phyloP scores from a whole-genome alignment of 305 asterid species.

The Solanum hybrid region DNA sequence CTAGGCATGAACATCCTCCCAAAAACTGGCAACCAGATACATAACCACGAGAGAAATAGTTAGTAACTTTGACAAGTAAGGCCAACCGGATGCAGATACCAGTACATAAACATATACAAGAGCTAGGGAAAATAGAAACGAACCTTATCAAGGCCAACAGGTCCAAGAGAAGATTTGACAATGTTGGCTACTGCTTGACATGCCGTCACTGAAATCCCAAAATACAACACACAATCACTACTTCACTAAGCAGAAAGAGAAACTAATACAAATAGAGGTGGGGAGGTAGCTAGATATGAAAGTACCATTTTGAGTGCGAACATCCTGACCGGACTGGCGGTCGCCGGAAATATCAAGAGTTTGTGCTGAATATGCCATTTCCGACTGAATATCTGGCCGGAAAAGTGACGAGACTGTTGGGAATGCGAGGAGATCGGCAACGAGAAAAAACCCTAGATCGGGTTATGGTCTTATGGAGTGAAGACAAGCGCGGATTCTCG shows the following conservation, averaged over 20 bases:
- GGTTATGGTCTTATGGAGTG: background rate
- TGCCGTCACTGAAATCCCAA: conserved; percentile 54
- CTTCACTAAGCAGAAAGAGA: background rate
- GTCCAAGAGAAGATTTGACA: conserved; percentile 90
- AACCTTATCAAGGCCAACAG: conserved; percentile 94
- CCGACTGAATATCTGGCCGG: background rate
- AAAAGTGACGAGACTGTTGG: background rate
- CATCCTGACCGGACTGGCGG: conserved; percentile 93
- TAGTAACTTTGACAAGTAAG: background rate
- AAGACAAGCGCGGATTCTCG: background rate
- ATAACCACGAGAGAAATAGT: background rate
- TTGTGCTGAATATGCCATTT: conserved; percentile 24
- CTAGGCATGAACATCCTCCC: background rate
- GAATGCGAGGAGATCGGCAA: background rate
- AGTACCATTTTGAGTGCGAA: conserved; percentile 78
- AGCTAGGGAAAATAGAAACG: background rate
- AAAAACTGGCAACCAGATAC: background rate
- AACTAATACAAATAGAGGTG: background rate
- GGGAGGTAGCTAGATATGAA: background rate
- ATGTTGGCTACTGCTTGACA: conserved; percentile 87
- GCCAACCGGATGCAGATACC: background rate
- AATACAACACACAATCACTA: background rate
- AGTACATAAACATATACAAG: background rate
- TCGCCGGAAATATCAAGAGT: conserved; percentile 79
- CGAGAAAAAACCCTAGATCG: conserved; percentile 24